Base-by-base conservation (phyloP, 306 rosid genomes). In the Sechiopsis laciniata region DNA sequence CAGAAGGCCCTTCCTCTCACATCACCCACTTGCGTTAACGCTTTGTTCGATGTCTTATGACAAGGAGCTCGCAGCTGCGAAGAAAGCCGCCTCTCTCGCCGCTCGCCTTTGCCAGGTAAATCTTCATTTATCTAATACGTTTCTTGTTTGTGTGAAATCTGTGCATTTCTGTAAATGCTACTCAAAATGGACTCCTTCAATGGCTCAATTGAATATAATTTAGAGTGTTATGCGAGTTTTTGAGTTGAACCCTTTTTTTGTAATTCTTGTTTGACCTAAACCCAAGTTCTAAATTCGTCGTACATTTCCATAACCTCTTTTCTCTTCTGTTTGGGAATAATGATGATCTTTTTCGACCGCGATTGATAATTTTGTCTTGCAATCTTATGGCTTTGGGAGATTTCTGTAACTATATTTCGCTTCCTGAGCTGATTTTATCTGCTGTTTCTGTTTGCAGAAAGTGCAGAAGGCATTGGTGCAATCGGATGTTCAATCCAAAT, bases 401-500 rank as follows among this genome's bases (percentile, higher is more conserved):
- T 71, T 71, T 71, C 51, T 52, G 14, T 53, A 70, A 53, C 6
- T 53, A 17, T 55, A n/a, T n/a, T 9, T 24, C 5, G 16, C 26
- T 48, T 29, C 45, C 4, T 10, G 8, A 61, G 45, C 50, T 80
- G 73, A 59, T 77, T 84, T 56, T 37, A 0, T 62, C 4, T 40
- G 7, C 24, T 60, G 67, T 74, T 74, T 71, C 60, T 74, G 80
- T 55, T 24, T 78, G 29, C 90, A 93, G 98, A 93, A 86, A 85
- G 96, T 93, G 12, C 98, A 93, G 85, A 89, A 82, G 86, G 89
- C 84, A 61, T 82, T 90, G 64, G 60, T 93, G 77, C 89, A 90
- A 80, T 88, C 98, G 15, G 97, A 93, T 61, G 94, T 90, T 40
- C 98, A 90, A 65, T 88, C 98, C 7, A 93, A 90, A 82, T 90